Evolutionary conservation across 306 rosid species (phyloP), one percentile per base, ranked within the genome.

Genomic region (Luffa acutangula): DNA sequence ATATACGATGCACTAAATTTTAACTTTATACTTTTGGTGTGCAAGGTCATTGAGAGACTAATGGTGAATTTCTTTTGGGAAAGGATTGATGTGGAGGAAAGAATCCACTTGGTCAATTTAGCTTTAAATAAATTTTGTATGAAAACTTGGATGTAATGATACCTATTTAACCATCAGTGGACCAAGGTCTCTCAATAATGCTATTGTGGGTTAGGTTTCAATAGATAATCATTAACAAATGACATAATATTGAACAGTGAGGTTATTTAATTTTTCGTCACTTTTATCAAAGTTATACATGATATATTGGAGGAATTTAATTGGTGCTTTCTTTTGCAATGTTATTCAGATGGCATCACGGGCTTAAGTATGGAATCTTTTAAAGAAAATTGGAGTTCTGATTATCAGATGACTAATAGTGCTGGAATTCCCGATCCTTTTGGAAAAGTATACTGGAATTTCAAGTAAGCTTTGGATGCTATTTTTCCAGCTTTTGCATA

Each of bases 311-410:
- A 81, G 71, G 77, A 74, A 52, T 74, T 75, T 45, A 45, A 66
- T 52, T 72, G n/a, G 83, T 75, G 49, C 72, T 39, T 77, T 73
- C 64, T 64, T 49, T 65, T 81, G 62, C 65, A 71, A 78, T 81
- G 53, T 78, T 79, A 70, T 84, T 75, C 88, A 95, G 99, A 80
- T 76, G 98, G 97, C 80, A 33, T 95, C 78, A 91, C 98, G 53
- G 99, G 99, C 52, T 88, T 95, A 88, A 93, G 91, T 89, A 33
- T 76, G 71, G 7, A 65, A 33, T 87, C 96, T 33, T 79, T 93
- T 64, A 89, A 82, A 84, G 92, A 95, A 7, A 95, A 95, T 77
- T 95, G 99, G 99, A 82, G 85, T 79, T 71, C 99, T 37, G 91
- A 91, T 74, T 95, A 93, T 85, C 97, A 93, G 81, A 93, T 80